phyloP scores from a whole-genome alignment of 1,284 basidiomycete genomes.

The Mixia osmundae region DNA sequence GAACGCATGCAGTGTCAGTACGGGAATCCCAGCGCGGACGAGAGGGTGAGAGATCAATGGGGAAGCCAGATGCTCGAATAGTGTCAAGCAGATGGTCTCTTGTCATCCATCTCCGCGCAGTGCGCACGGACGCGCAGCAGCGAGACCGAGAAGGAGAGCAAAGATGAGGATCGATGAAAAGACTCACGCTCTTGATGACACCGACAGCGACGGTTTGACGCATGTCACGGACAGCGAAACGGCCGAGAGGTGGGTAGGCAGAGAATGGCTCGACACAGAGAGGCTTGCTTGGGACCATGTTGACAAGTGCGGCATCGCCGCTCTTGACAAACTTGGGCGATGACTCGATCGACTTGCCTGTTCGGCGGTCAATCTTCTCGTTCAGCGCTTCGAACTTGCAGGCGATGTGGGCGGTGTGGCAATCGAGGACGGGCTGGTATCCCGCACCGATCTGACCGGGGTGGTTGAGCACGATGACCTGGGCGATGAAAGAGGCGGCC shows the following conservation, averaged over 20 bases:
- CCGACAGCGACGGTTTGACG: constrained; percentile 76
- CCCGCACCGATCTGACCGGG: constrained; percentile 98
- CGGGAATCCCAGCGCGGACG: no score
- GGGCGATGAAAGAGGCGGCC: constrained; percentile 96
- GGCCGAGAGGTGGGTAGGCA: constrained; percentile 96
- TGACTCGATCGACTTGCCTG: constrained; percentile 74
- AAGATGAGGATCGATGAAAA: no score
- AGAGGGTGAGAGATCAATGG: no score
- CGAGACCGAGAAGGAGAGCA: not conserved
- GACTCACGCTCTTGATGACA: constrained; percentile 94
- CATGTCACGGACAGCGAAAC: constrained; percentile 46
- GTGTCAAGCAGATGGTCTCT: no score
- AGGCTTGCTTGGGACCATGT: constrained; percentile 75
- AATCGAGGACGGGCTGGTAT: constrained; percentile 95
- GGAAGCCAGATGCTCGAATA: no score
- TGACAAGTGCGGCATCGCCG: constrained; percentile 74
- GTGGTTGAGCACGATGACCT: constrained; percentile 99
- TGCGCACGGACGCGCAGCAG: constrained; percentile 1
- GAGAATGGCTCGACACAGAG: constrained; percentile 97
- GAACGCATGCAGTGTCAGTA: no score
- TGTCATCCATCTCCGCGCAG: no score
- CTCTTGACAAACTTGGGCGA: constrained; percentile 93
- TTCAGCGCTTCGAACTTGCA: constrained; percentile 97
- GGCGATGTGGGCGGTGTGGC: constrained; percentile 88
- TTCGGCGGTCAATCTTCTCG: constrained; percentile 98